These are phyloP conservation scores for Lentinus tigrinus DNA, from an alignment of 768 basidiomycete genomes.

Conservation along the genomic window DNA sequence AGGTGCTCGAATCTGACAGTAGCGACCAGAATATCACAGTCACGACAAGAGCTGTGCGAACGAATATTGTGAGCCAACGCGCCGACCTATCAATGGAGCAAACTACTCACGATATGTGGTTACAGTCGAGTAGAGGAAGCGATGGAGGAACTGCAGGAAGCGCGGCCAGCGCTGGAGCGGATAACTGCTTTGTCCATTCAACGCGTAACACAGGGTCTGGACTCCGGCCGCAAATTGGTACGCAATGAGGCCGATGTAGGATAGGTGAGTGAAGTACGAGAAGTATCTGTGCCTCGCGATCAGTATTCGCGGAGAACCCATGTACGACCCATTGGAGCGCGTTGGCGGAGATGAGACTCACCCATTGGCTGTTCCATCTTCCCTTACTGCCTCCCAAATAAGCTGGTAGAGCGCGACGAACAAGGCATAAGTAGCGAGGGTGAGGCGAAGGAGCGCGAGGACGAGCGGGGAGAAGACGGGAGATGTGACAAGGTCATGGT, in stretches of 20 bases:
- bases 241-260: slow-evolving; percentile 58
- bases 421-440: slow-evolving; percentile 52
- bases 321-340: too few relatives aligned
- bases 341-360: too few relatives aligned
- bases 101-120: slow-evolving; percentile 53
- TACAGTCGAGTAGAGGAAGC: slow-evolving; percentile 50
- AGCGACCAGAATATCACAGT: slow-evolving; percentile 64
- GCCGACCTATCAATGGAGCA: neutral
- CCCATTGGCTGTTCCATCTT: slow-evolving; percentile 11
- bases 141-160: slow-evolving; percentile 54
- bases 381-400: slow-evolving; percentile 33
- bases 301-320: slow-evolving; percentile 20
- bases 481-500: slow-evolving; percentile 45
- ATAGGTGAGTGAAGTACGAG: slow-evolving; percentile 64
- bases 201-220: slow-evolving; percentile 49
- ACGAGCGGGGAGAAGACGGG: slow-evolving; percentile 43
- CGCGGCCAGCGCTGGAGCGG: slow-evolving; percentile 61
- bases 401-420: slow-evolving; percentile 39
- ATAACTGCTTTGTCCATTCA: slow-evolving; percentile 34
- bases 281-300: slow-evolving; percentile 43
- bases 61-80: neutral
- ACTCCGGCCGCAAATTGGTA: slow-evolving; percentile 61
- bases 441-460: slow-evolving; percentile 45
- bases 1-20: slow-evolving; percentile 42
- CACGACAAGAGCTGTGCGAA: slow-evolving; percentile 55